phyloP scores from a whole-genome alignment of 768 basidiomycete species.

The Dendrothele bispora region DNA sequence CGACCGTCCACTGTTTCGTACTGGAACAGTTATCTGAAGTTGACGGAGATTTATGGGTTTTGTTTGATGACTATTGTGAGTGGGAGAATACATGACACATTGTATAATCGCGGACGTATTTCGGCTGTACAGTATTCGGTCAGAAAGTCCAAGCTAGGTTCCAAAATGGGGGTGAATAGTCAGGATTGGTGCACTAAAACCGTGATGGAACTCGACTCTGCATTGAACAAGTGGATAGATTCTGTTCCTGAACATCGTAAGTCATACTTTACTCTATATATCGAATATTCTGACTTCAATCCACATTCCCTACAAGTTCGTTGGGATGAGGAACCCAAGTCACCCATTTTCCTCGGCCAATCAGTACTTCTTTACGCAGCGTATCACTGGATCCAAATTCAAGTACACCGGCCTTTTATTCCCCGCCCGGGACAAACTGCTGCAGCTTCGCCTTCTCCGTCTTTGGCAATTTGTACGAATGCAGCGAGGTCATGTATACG shows the following conservation, averaged over 20 bases:
- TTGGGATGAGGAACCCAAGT: slow-evolving; percentile 42
- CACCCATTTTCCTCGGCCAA: slow-evolving; percentile 40
- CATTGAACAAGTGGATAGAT: slow-evolving; percentile 58
- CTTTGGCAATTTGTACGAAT: slow-evolving; percentile 37
- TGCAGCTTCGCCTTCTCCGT: slow-evolving; percentile 51
- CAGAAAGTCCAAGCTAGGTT: too few species aligned
- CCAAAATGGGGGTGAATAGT: too few species aligned
- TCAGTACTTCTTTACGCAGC: slow-evolving; percentile 46
- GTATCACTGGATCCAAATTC: slow-evolving; percentile 57
- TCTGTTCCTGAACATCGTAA: slow-evolving; percentile 41
- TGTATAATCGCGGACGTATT: too few species aligned
- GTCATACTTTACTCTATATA: slow-evolving; percentile 6
- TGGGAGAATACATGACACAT: too few species aligned
- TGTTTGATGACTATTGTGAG: slow-evolving; percentile 50
- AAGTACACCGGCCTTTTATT: slow-evolving; percentile 28
- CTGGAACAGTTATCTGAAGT: slow-evolving; percentile 42
- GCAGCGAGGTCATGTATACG: slow-evolving; percentile 51
- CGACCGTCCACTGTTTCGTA: slow-evolving; percentile 10
- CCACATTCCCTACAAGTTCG: slow-evolving; percentile 39
- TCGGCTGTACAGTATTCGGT: too few species aligned
- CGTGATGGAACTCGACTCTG: slow-evolving; percentile 35
- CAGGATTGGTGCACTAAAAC: neutral
- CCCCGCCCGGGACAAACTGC: slow-evolving; percentile 12
- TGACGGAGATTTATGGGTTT: slow-evolving; percentile 48
- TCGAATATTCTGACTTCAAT: slow-evolving; percentile 26